A percentile compares a stretch with the other conserved stretches of the same genome.
Conservation (phyloP, 345 rosid species). For the Citrus glauca region DNA sequence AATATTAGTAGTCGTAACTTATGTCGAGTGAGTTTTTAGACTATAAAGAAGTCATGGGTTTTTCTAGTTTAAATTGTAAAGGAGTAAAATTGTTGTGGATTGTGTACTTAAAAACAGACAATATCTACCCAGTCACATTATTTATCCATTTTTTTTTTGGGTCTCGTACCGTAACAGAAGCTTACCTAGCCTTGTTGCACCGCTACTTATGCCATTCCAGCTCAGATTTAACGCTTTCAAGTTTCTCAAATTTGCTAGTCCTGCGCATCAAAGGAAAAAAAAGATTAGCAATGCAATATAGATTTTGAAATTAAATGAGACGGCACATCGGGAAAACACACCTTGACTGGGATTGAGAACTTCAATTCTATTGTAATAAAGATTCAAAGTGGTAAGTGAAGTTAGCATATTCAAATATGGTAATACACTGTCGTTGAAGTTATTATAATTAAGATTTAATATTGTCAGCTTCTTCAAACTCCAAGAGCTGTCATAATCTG, state of each 20-base stretch:
- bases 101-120: too few relatives aligned
- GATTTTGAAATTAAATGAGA: too few relatives aligned
- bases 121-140: too few relatives aligned
- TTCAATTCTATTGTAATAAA: fast-evolving
- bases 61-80: too few relatives aligned
- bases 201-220: background rate
- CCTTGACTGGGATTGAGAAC: background rate
- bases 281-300: too few relatives aligned
- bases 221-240: background rate
- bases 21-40: background rate
- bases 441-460: background rate
- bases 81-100: too few relatives aligned
- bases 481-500: background rate
- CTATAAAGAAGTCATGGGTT: too few relatives aligned
- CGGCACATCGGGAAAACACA: background rate
- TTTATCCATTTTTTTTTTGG: too few relatives aligned
- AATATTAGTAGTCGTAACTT: too few relatives aligned
- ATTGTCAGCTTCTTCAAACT: background rate
- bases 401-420: background rate
- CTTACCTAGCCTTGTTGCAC: too few relatives aligned
- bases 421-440: background rate
- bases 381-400: background rate
- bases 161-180: too few relatives aligned
- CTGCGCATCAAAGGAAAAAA: background rate
- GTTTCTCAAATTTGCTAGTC: background rate